Percentiles rank a stretch among this genome's conserved stretches.
Conservation (phyloP, 2,329 filamentous ascomycete genomes). For the Acrocalymma vagum region DNA sequence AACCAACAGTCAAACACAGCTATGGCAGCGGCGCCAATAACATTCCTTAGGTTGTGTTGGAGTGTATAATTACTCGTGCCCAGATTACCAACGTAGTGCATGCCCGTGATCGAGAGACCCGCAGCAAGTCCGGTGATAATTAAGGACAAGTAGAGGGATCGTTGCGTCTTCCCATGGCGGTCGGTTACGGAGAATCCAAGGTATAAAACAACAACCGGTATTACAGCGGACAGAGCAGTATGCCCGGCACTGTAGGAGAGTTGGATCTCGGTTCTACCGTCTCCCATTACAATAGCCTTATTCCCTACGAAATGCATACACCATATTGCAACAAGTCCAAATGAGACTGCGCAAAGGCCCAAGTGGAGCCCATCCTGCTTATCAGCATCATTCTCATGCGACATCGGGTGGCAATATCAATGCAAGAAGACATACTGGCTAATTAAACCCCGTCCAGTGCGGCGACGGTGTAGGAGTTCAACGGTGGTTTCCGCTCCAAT, state of each 20-base stretch:
- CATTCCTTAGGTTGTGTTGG: slow-evolving; percentile 64
- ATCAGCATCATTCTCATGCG: slow-evolving; percentile 5
- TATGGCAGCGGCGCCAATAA: slow-evolving; percentile 74
- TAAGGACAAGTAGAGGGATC: slow-evolving; percentile 31
- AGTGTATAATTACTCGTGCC: slow-evolving; percentile 79
- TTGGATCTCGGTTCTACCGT: slow-evolving; percentile 66
- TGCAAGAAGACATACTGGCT: slow-evolving; percentile 9
- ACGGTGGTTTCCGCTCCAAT: slow-evolving; percentile 78
- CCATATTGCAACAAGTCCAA: slow-evolving; percentile 56
- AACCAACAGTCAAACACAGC: slow-evolving; percentile 74
- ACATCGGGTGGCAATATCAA: slow-evolving; percentile 4
- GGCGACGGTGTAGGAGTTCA: slow-evolving; percentile 78
- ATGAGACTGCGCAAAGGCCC: slow-evolving; percentile 41
- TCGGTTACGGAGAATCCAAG: slow-evolving; percentile 77
- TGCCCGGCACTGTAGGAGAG: slow-evolving; percentile 74
- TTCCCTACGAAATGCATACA: slow-evolving; percentile 80
- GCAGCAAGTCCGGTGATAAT: slow-evolving; percentile 70
- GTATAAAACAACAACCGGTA: slow-evolving; percentile 76
- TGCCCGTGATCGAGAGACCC: slow-evolving; percentile 76
- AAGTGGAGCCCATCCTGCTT: slow-evolving; percentile 42
- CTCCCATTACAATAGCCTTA: slow-evolving; percentile 73
- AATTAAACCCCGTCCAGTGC: slow-evolving; percentile 55
- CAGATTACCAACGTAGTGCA: slow-evolving; percentile 83
- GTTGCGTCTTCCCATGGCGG: slow-evolving; percentile 28
- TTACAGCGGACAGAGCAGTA: slow-evolving; percentile 78